Evolutionary conservation across 768 basidiomycete species (phyloP).

Genomic region (Naganishia antarctica): DNA sequence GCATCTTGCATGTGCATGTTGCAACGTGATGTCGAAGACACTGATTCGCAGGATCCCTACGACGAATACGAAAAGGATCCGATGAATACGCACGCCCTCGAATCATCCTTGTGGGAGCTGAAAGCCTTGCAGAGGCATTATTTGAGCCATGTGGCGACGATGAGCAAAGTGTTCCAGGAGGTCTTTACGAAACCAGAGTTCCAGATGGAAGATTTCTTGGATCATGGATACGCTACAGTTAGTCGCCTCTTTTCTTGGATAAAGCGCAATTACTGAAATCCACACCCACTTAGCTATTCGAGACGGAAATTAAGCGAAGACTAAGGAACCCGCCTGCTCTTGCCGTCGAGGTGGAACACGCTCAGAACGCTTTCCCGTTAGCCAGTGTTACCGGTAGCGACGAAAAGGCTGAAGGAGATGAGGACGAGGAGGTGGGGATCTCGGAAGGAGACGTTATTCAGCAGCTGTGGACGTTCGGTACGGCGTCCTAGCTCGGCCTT

Average conservation of each 20-base stretch:
- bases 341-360: conserved; percentile 43
- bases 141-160: conserved; percentile 75
- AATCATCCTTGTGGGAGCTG: conserved; percentile 91
- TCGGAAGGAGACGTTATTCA: conserved; percentile 30
- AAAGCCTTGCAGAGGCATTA: conserved; percentile 74
- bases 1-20: conserved; percentile 90
- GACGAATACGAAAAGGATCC: conserved; percentile 65
- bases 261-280: neutral
- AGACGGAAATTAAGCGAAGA: conserved; percentile 71
- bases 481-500: neutral
- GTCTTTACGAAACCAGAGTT: conserved; percentile 89
- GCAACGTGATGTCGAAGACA: conserved; percentile 61
- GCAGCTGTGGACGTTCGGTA: conserved; percentile 31
- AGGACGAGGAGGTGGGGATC: conserved; percentile 28
- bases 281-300: conserved; percentile 63
- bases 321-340: conserved; percentile 72
- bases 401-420: conserved; percentile 22
- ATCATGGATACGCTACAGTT: conserved; percentile 59
- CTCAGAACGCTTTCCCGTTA: conserved; percentile 29
- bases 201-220: conserved; percentile 89
- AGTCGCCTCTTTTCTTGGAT: conserved; percentile 33
- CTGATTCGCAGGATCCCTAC: conserved; percentile 61
- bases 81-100: conserved; percentile 68
- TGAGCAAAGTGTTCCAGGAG: conserved; percentile 78
- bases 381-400: neutral